Evolutionary conservation across 495 filamentous ascomycete genomes (phyloP).

Genomic region (Melanomma pulvis-pyrius): DNA sequence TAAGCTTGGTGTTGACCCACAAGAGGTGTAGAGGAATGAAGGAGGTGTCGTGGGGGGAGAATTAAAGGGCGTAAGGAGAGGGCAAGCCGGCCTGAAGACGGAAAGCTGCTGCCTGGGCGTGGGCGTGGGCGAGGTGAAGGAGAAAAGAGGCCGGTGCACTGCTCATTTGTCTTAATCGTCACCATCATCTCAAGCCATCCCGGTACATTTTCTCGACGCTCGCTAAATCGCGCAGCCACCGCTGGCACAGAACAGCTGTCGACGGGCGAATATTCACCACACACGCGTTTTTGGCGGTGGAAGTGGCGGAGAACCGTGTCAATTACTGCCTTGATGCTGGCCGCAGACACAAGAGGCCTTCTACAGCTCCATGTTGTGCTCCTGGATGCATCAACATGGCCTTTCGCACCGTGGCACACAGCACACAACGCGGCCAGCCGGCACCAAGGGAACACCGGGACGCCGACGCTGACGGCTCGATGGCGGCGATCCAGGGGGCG

Average conservation of each 20-base stretch:
- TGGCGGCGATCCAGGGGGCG: slow-evolving; percentile 4
- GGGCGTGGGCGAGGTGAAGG: slow-evolving; percentile 11
- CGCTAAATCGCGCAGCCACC: neutral
- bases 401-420: neutral
- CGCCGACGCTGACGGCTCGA: neutral
- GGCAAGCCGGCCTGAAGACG: slow-evolving; percentile 33
- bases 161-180: neutral
- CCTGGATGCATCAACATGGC: neutral
- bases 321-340: neutral
- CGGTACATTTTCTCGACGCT: slow-evolving; percentile 29
- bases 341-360: neutral
- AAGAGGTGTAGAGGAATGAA: neutral
- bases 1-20: neutral
- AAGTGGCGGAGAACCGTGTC: neutral
- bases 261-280: neutral
- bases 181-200: slow-evolving; percentile 12
- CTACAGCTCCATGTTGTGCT: neutral
- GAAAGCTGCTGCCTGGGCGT: slow-evolving; percentile 19
- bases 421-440: neutral
- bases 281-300: neutral
- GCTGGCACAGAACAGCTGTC: neutral
- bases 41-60: neutral
- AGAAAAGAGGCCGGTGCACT: slow-evolving; percentile 15
- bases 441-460: neutral
- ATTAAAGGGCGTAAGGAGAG: slow-evolving; percentile 5